Evolutionary conservation across 768 basidiomycete species (phyloP).

Genomic region (Podaxis sp.): DNA sequence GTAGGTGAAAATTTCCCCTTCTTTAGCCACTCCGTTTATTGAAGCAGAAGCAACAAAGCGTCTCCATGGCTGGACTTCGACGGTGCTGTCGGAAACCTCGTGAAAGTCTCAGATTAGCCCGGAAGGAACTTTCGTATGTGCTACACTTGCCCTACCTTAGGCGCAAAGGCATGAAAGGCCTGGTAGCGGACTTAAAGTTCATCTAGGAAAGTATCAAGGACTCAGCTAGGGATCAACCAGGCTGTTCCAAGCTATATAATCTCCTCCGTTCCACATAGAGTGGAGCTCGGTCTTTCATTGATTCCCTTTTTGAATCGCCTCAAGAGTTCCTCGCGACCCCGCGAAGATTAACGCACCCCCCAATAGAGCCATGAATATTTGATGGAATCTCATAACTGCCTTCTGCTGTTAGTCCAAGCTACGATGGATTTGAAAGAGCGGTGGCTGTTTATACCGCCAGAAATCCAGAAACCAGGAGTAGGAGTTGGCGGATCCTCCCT

Average conservation of each 20-base stretch:
- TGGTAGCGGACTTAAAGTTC: constrained; percentile 51
- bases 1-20: constrained; percentile 48
- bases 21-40: constrained; percentile 32
- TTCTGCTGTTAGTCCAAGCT: constrained; percentile 27
- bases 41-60: constrained; percentile 32
- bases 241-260: constrained; percentile 31
- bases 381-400: constrained; percentile 29
- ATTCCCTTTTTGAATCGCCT: too few species aligned
- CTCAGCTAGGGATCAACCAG: too few species aligned
- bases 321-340: constrained; percentile 13
- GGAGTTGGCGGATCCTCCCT: background rate
- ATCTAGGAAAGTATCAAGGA: constrained; percentile 16
- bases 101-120: constrained; percentile 39
- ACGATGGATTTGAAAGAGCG: constrained; percentile 28
- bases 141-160: background rate
- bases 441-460: constrained; percentile 15
- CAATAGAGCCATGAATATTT: constrained; percentile 35
- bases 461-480: background rate
- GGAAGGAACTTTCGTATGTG: constrained; percentile 58
- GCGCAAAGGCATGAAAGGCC: constrained; percentile 49
- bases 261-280: constrained; percentile 11
- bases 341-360: constrained; percentile 25
- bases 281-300: too few species aligned
- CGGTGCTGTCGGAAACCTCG: constrained; percentile 35
- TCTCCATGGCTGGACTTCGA: constrained; percentile 40